A percentile compares a stretch with the other conserved stretches of the same genome.
Evolutionary conservation across 805 yeast species (phyloP).

Genomic region (Starmerella riodocensis): DNA sequence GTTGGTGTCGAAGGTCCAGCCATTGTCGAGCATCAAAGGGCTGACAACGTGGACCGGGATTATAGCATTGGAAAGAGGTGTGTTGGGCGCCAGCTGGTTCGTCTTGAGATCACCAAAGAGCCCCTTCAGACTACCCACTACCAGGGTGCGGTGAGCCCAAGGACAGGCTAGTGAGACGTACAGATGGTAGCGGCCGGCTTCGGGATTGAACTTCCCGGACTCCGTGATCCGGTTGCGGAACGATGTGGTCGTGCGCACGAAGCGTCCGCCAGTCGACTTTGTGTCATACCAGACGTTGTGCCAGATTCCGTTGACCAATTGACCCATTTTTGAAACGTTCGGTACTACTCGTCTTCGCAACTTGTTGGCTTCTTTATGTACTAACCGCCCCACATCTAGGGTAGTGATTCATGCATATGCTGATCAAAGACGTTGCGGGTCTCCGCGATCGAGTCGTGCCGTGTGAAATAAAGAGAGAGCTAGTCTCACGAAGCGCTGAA

Average conservation of each 20-base stretch:
- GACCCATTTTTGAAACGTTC: conserved; percentile 19
- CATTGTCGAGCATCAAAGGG: conserved; percentile 76
- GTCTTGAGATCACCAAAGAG: conserved; percentile 22
- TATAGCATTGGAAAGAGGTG: conserved; percentile 26
- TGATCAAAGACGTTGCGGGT: too few species aligned
- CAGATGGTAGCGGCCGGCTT: conserved; percentile 68
- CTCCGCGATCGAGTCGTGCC: too few species aligned
- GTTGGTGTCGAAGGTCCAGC: conserved; percentile 70
- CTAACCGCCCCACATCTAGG: too few species aligned
- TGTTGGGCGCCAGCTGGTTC: conserved; percentile 6
- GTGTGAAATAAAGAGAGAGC: too few species aligned
- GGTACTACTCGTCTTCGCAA: too few species aligned
- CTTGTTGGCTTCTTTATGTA: too few species aligned
- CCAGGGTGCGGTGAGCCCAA: conserved; percentile 84
- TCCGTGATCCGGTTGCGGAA: conserved; percentile 21
- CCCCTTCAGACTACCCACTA: conserved; percentile 64
- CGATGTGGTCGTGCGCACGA: conserved; percentile 19
- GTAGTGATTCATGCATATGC: too few species aligned
- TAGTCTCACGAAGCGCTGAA: too few species aligned
- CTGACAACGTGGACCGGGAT: conserved; percentile 59
- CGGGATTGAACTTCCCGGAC: conserved; percentile 43
- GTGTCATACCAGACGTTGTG: conserved; percentile 24
- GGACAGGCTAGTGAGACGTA: conserved; percentile 88
- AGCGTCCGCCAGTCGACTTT: conserved; percentile 22
- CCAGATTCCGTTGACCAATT: conserved; percentile 23